Evolutionary conservation across 495 filamentous ascomycete species (phyloP), one percentile per base, ranked within the genome.

Genomic region (Penicillium manginii): DNA sequence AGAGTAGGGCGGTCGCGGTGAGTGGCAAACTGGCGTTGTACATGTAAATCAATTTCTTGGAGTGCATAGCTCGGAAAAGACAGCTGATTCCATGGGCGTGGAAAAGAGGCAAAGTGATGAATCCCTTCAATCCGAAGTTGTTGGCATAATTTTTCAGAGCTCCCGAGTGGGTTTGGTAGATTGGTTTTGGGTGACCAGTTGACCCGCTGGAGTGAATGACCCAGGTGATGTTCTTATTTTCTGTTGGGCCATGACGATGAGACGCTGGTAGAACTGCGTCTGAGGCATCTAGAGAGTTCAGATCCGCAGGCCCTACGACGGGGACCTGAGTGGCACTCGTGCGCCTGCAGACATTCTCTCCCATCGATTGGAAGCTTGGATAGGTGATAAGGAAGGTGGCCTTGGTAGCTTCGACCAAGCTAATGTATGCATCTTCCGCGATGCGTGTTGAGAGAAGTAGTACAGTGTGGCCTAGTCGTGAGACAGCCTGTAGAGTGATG

Each of bases 91-190:
- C 81, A 65, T 82, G 77, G 14, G 72, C 75, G 32, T 85, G 83
- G 42, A 77, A 85, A 31, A 83, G 71, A 5, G 83, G 83, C 3
- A 84, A 65, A 0, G 81, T 81, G 51, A 78, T 75, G 54, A 85
- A 83, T 0, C 78, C 76, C 21, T 69, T 72, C 6, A 81, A 48
- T 0, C 63, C 63, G 57, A 61, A 73, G 51, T 73, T 76, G 23
- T 72, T 71, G 21, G 70, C 68, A 57, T 76, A 81, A 55, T 78
- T 78, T 47, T 64, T 64, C 18, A 79, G 53, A 14, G 71, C 70
- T 11, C 70, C 73, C 2, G 64, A 55, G 43, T 82, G 73, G 3
- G 76, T 80, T 42, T 78, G 73, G 55, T 73, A 73, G 35, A 77
- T 73, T 0, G 75, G 76, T 33, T 78, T 78, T 1, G 73, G 74